Evolutionary conservation across 1,284 basidiomycete genomes (phyloP).

Genomic region (Sphaerobolus stellatus): DNA sequence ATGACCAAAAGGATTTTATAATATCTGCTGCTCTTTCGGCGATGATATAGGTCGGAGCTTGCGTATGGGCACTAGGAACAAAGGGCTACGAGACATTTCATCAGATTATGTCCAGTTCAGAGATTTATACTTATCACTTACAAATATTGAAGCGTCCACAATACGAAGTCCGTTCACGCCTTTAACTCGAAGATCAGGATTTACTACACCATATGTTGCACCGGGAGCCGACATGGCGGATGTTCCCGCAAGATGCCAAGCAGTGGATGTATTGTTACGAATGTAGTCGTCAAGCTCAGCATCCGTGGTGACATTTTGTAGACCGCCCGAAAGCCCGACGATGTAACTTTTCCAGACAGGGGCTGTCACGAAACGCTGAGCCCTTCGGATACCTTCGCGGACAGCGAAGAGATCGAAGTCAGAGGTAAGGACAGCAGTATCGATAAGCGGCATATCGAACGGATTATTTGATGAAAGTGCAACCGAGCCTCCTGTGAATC

Average conservation of each 20-base stretch:
- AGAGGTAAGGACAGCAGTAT: conserved; percentile 17
- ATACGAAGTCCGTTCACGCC: conserved; percentile 37
- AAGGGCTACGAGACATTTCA: conserved; percentile 5
- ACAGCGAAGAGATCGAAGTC: conserved; percentile 15
- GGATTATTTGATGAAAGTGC: conserved; percentile 19
- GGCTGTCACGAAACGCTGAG: conserved; percentile 30
- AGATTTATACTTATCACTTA: no score
- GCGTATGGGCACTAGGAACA: neutral
- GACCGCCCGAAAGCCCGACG: conserved; percentile 14
- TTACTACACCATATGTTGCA: conserved; percentile 45
- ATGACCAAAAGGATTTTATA: no score
- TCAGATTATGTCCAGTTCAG: neutral
- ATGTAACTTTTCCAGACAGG: conserved; percentile 36
- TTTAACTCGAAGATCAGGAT: conserved; percentile 53
- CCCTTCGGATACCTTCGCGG: conserved; percentile 26
- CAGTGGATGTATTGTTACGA: conserved; percentile 18
- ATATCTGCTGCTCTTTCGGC: conserved; percentile 12
- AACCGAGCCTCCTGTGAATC: conserved; percentile 24
- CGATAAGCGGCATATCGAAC: conserved; percentile 21
- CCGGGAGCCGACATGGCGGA: conserved; percentile 26
- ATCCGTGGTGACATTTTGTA: conserved; percentile 15
- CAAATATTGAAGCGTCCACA: conserved; percentile 25
- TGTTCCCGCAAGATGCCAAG: conserved; percentile 30
- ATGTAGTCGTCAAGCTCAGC: no score
- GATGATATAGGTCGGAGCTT: conserved; percentile 8